Evolutionary conservation across 2,329 filamentous ascomycete species (phyloP).

Genomic region (Gnomoniopsis sp.): DNA sequence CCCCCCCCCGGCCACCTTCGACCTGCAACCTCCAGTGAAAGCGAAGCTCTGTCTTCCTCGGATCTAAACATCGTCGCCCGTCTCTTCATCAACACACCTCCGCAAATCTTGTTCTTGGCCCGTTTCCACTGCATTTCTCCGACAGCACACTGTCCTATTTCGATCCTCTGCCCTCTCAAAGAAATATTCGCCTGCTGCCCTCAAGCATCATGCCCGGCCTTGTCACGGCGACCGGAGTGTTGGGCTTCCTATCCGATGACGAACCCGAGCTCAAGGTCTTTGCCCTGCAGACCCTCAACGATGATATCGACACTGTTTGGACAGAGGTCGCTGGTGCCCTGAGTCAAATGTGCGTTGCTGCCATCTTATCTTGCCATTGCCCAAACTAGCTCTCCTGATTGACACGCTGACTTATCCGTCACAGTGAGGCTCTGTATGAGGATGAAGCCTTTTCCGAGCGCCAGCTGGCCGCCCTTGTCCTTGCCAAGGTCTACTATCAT

Average conservation of each 20-base stretch:
- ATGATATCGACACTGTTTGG: constrained; percentile 96
- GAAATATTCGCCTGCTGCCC: constrained; percentile 17
- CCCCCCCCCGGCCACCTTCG: too few relatives aligned
- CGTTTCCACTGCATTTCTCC: background rate
- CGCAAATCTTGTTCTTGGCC: too few relatives aligned
- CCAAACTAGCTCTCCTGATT: constrained; percentile 12
- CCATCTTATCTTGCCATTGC: background rate
- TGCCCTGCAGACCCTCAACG: constrained; percentile 90
- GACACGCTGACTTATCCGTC: constrained; percentile 12
- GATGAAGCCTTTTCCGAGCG: constrained; percentile 92
- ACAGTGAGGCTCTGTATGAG: constrained; percentile 93
- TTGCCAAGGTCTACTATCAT: constrained; percentile 98
- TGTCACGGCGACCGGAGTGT: constrained; percentile 88
- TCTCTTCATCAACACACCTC: background rate
- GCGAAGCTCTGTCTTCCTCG: too few relatives aligned
- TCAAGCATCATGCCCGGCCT: constrained; percentile 77
- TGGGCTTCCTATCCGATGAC: constrained; percentile 93
- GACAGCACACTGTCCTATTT: background rate
- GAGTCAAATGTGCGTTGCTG: constrained; percentile 72
- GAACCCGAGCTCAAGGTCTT: constrained; percentile 93
- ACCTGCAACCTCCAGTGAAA: too few relatives aligned
- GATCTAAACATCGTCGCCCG: too few relatives aligned
- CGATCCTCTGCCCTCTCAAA: background rate
- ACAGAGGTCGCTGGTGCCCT: constrained; percentile 92
- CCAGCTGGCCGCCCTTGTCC: constrained; percentile 88